Conservation (phyloP, 106 monocot genomes). For the Narthecium ossifragum region DNA sequence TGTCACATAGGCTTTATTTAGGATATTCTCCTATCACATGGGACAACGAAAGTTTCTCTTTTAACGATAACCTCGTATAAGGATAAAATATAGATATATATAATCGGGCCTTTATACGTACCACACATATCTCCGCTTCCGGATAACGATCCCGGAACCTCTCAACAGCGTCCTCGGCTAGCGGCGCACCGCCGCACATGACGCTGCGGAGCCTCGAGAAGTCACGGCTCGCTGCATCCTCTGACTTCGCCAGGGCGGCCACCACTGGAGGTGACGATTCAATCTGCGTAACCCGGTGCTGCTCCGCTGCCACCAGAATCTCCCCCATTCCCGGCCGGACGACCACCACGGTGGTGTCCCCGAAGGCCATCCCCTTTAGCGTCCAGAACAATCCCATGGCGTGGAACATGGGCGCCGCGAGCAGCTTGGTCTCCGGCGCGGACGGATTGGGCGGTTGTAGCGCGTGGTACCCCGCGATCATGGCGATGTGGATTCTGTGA, state of each 20-base stretch:
- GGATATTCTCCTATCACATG: no score
- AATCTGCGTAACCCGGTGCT: not conserved
- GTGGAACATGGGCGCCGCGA: not conserved
- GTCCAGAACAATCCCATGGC: not conserved
- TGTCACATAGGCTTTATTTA: no score
- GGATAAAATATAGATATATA: no score
- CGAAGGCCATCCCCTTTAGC: slow-evolving; percentile 3
- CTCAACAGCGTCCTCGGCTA: no score
- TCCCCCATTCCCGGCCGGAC: not conserved
- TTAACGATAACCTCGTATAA: no score
- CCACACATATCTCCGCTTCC: no score
- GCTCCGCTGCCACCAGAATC: not conserved
- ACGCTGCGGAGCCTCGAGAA: slow-evolving; percentile 10
- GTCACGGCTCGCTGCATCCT: not conserved
- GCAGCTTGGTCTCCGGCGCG: not conserved
- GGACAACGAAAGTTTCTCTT: no score
- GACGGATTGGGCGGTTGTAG: not conserved
- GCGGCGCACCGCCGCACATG: slow-evolving; percentile 21
- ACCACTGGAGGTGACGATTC: slow-evolving; percentile 9
- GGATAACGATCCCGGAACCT: no score
- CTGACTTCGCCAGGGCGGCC: slow-evolving; percentile 8
- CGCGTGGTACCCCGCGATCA: not conserved
- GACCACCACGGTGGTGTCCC: slow-evolving; percentile 17
- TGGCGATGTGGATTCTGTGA: slow-evolving; percentile 30
- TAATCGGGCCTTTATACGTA: no score